These are phyloP conservation scores for Mercurialis annua DNA, from an alignment of 345 rosid species.

Conservation along the genomic window DNA sequence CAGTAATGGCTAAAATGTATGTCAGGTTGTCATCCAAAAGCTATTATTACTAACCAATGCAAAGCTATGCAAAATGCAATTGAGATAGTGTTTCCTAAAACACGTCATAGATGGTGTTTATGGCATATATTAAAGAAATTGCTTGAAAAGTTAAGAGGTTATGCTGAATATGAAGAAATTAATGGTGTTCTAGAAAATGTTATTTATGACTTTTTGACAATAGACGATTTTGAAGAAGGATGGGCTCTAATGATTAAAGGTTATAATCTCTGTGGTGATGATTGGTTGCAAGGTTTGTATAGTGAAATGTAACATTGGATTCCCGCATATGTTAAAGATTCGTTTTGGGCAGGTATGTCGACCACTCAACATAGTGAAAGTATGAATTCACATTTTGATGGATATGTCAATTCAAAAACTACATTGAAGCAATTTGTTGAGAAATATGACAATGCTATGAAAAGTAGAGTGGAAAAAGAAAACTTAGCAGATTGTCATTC, in stretches of 20 bases:
- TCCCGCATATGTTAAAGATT: neutral
- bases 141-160: neutral
- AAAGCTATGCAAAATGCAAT: neutral
- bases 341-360: constrained; percentile 1
- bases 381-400: neutral
- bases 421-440: neutral
- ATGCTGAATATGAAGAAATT: neutral
- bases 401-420: constrained; percentile 1
- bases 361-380: neutral
- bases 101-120: neutral
- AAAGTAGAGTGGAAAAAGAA: neutral
- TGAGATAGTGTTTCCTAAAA: neutral
- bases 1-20: neutral
- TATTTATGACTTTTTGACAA: no score
- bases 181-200: neutral
- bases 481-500: neutral
- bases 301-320: neutral
- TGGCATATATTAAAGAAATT: neutral
- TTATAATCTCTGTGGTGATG: neutral
- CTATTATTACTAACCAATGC: neutral
- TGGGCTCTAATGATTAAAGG: neutral
- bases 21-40: neutral
- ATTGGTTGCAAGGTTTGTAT: neutral
- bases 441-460: neutral
- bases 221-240: neutral